These are phyloP conservation scores for Magnaporthales sp. DNA, from an alignment of 2,329 filamentous ascomycete genomes.

Conservation along the genomic window DNA sequence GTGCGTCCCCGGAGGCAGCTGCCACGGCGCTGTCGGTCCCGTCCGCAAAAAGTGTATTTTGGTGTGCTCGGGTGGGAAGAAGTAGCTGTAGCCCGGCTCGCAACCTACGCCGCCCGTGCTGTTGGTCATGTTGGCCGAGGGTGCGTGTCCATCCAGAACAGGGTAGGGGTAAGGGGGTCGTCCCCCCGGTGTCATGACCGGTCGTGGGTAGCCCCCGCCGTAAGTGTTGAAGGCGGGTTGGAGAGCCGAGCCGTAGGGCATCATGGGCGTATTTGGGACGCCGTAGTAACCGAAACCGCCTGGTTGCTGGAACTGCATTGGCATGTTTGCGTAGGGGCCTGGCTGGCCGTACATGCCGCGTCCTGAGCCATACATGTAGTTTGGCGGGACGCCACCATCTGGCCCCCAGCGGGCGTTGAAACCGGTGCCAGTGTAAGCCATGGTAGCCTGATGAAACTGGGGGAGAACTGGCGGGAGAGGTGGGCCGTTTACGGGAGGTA, in stretches of 20 bases:
- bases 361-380: constrained; percentile 15
- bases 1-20: constrained; percentile 29
- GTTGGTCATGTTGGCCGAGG: constrained; percentile 47
- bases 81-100: constrained; percentile 55
- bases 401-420: constrained; percentile 15
- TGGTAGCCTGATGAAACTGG: constrained; percentile 3
- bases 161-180: constrained; percentile 33
- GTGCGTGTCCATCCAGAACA: constrained; percentile 32
- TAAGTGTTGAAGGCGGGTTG: constrained; percentile 5
- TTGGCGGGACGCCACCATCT: constrained; percentile 8
- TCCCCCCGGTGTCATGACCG: constrained; percentile 3
- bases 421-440: constrained; percentile 10
- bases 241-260: neutral
- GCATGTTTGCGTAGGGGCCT: constrained; percentile 16
- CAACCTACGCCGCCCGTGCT: constrained; percentile 47
- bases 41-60: constrained; percentile 51
- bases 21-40: constrained; percentile 40
- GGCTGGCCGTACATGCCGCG: constrained; percentile 15
- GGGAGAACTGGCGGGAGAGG: neutral
- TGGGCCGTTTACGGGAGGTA: neutral
- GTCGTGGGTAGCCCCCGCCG: neutral
- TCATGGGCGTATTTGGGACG: neutral
- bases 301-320: neutral
- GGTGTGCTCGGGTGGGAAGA: constrained; percentile 49
- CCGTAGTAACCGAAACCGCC: constrained; percentile 4